These are phyloP conservation scores for Globomyces sp. DNA, from an alignment of 371 early-diverging fungal genomes.

Conservation along the genomic window DNA sequence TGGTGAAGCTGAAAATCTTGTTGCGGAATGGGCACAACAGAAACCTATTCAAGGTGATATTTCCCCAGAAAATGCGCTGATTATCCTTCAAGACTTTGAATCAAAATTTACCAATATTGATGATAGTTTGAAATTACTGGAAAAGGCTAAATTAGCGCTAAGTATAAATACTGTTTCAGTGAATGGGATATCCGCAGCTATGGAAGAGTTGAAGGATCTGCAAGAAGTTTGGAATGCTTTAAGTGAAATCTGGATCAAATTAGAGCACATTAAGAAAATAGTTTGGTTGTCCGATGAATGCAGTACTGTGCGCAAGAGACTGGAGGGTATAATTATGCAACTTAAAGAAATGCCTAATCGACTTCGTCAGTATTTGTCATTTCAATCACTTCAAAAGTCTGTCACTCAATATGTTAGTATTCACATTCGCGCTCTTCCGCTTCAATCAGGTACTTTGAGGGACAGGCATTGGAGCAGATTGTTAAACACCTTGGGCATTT, in stretches of 20 bases:
- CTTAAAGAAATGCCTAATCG: constrained; percentile 91
- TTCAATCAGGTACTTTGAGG: constrained; percentile 94
- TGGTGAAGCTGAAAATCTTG: constrained; percentile 78
- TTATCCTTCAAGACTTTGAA: constrained; percentile 83
- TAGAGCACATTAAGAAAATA: constrained; percentile 83
- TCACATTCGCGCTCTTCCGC: constrained; percentile 79
- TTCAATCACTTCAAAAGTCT: constrained; percentile 86
- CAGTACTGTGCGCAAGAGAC: constrained; percentile 81
- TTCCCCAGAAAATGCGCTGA: constrained; percentile 81
- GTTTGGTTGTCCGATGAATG: constrained; percentile 87
- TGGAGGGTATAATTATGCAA: constrained; percentile 79
- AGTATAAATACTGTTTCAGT: constrained; percentile 65
- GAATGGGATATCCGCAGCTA: constrained; percentile 77
- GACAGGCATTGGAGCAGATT: constrained; percentile 89
- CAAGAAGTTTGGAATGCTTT: constrained; percentile 93
- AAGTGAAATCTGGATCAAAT: constrained; percentile 76
- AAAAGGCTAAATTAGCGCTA: constrained; percentile 92
- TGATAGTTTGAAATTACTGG: constrained; percentile 86
- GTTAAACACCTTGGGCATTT: no score
- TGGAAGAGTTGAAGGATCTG: constrained; percentile 91
- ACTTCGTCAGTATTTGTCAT: constrained; percentile 97
- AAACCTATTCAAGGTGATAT: constrained; percentile 93
- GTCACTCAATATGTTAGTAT: constrained; percentile 77
- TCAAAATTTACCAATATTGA: constrained; percentile 77
- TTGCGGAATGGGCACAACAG: constrained; percentile 88